Evolutionary conservation across 139 green algal genomes (phyloP).

Genomic region (Picochlorum sp.): DNA sequence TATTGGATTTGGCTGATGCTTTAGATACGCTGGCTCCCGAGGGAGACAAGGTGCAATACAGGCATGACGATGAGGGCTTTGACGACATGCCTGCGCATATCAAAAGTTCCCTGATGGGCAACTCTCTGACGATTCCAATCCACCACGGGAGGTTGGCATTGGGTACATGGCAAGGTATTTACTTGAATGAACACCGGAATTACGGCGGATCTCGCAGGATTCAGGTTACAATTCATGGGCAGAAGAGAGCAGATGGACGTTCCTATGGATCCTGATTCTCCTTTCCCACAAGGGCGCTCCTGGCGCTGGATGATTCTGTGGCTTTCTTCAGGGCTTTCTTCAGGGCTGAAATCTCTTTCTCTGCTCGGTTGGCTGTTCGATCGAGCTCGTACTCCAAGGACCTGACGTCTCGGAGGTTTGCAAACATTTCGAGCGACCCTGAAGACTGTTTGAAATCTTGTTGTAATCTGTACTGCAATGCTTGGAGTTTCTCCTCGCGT

Average conservation of each 20-base stretch:
- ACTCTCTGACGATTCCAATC: constrained; percentile 47
- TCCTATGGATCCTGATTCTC: constrained; percentile 34
- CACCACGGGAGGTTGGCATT: constrained; percentile 45
- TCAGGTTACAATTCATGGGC: constrained; percentile 66
- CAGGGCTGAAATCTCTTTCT: constrained; percentile 20
- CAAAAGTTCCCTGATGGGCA: constrained; percentile 66
- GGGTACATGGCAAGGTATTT: constrained; percentile 59
- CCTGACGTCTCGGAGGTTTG: constrained; percentile 51
- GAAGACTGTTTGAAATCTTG: constrained; percentile 45
- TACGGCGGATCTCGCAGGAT: constrained; percentile 51
- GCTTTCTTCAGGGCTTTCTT: constrained; percentile 4
- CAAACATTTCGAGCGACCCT: constrained; percentile 35
- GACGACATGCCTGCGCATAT: constrained; percentile 76
- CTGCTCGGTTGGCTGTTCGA: constrained; percentile 30
- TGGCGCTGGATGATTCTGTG: no score
- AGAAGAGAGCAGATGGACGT: constrained; percentile 47
- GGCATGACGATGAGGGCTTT: constrained; percentile 63
- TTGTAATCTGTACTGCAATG: constrained; percentile 60
- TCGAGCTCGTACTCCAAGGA: constrained; percentile 57
- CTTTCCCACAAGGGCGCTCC: no score
- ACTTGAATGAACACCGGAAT: constrained; percentile 65
- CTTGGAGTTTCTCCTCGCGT: constrained; percentile 69
- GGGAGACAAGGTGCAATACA: constrained; percentile 41
- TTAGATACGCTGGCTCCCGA: constrained; percentile 66
- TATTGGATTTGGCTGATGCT: constrained; percentile 61